A percentile compares a stretch with the other conserved stretches of the same genome.
Evolutionary conservation across 306 rosid species (phyloP).

Genomic region (Casuarina equisetifolia): DNA sequence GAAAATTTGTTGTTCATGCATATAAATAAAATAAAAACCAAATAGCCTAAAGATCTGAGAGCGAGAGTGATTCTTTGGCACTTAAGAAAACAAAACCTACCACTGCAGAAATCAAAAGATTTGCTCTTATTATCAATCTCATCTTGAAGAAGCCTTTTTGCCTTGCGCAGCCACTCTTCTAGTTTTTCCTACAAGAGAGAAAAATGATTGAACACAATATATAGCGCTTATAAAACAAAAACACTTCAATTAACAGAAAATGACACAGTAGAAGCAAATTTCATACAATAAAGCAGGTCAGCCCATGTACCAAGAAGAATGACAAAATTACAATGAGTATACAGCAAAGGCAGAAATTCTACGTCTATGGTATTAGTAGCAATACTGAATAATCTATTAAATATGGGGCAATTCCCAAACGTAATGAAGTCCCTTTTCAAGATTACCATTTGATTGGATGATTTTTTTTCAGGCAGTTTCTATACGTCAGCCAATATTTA

Average conservation of each 20-base stretch:
- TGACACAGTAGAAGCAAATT: too few species aligned
- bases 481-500: too few species aligned
- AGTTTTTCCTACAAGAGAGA: constrained; percentile 70
- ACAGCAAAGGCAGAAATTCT: neutral
- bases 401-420: neutral
- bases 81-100: constrained; percentile 48
- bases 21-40: neutral
- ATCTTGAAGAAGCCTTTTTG: constrained; percentile 58
- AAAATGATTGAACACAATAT: constrained; percentile 15
- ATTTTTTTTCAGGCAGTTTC: neutral
- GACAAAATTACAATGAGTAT: neutral
- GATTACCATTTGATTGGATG: neutral
- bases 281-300: neutral
- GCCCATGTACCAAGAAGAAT: neutral
- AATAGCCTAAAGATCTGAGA: neutral
- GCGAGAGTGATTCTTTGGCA: constrained; percentile 1
- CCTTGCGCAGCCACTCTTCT: constrained; percentile 80
- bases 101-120: constrained; percentile 42
- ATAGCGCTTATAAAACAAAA: constrained; percentile 9
- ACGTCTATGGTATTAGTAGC: neutral
- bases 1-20: neutral
- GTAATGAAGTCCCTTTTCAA: neutral
- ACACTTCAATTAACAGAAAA: neutral
- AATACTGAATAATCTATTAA: neutral
- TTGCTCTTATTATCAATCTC: constrained; percentile 50